Evolutionary conservation across 1,284 basidiomycete genomes (phyloP).

Genomic region (Sporisorium reilianum): DNA sequence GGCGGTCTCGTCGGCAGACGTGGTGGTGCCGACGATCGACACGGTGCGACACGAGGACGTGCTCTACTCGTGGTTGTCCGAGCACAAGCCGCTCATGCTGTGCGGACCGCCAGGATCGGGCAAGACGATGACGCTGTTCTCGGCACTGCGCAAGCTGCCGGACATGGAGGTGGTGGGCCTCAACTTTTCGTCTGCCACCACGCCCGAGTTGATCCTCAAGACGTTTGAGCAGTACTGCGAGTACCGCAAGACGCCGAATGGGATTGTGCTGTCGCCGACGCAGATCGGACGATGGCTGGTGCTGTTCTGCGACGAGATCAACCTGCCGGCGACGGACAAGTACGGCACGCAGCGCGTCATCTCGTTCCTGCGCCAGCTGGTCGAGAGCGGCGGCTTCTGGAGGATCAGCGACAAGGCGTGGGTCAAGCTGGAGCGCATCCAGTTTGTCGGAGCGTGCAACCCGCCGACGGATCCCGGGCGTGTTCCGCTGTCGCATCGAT

Average conservation of each 20-base stretch:
- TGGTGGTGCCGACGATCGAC: conserved; percentile 98
- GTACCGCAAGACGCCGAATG: conserved; percentile 97
- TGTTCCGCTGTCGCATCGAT: conserved; percentile 95
- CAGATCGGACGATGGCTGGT: conserved; percentile 99
- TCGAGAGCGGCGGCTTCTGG: conserved; percentile 96
- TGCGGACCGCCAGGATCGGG: conserved; percentile 99
- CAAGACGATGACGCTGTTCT: conserved; percentile 99
- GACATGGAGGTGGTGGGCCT: conserved; percentile 99
- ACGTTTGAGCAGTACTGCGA: conserved; percentile 99
- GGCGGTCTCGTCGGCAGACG: conserved; percentile 91
- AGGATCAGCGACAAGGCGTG: conserved; percentile 93
- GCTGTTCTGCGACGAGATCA: conserved; percentile 99
- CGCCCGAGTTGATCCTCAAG: conserved; percentile 96
- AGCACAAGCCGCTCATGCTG: conserved; percentile 97
- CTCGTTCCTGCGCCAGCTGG: conserved; percentile 96
- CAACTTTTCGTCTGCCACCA: conserved; percentile 99
- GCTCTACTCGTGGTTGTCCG: conserved; percentile 96
- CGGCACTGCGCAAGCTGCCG: conserved; percentile 93
- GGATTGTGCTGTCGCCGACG: conserved; percentile 89
- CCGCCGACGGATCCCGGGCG: conserved; percentile 99
- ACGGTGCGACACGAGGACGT: conserved; percentile 99
- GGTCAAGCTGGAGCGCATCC: conserved; percentile 97
- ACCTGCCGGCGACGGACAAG: conserved; percentile 94
- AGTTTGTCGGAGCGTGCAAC: conserved; percentile 99
- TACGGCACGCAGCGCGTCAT: conserved; percentile 99